Evolutionary conservation across 208 protist genomes (phyloP).

Genomic region (Baffinella frigidus): DNA sequence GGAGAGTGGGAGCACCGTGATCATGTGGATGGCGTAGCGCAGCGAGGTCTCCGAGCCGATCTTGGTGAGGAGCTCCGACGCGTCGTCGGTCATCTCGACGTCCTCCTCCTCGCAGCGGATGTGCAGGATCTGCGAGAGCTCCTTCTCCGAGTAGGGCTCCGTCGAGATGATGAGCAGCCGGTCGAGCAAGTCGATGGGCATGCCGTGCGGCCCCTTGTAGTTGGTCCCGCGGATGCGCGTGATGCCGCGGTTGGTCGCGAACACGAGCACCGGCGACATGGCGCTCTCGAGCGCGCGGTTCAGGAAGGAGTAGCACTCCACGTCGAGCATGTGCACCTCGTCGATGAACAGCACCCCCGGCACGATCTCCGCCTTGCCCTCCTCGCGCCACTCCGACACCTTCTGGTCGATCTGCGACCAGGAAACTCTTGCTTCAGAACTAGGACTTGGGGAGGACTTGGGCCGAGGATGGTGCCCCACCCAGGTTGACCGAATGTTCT

Average conservation of each 20-base stretch:
- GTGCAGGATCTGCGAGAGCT: slow-evolving; percentile 93
- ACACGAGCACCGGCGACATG: slow-evolving; percentile 96
- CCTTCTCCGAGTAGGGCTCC: slow-evolving; percentile 85
- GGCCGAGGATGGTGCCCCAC: too few species aligned
- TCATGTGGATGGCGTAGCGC: slow-evolving; percentile 99
- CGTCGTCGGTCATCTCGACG: slow-evolving; percentile 95
- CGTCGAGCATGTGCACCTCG: slow-evolving; percentile 99
- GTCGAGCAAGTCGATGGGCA: slow-evolving; percentile 97
- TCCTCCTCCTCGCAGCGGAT: slow-evolving; percentile 98
- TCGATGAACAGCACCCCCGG: slow-evolving; percentile 93
- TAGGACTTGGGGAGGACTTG: slow-evolving; percentile 90
- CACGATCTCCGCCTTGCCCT: slow-evolving; percentile 98
- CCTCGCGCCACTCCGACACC: slow-evolving; percentile 98
- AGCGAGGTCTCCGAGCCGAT: slow-evolving; percentile 93
- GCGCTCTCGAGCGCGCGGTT: slow-evolving; percentile 98
- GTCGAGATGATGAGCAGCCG: slow-evolving; percentile 99
- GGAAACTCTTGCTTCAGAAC: too few species aligned
- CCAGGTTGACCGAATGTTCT: too few species aligned
- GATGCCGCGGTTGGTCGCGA: slow-evolving; percentile 99
- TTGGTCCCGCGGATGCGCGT: slow-evolving; percentile 97
- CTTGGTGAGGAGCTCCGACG: slow-evolving; percentile 89
- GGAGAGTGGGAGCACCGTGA: too few species aligned
- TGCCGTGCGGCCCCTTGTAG: slow-evolving; percentile 96
- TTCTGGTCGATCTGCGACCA: slow-evolving; percentile 99
- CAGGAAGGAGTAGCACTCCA: slow-evolving; percentile 99